Conservation (phyloP, 2,329 filamentous ascomycete species). For the Sporothrix phasma region DNA sequence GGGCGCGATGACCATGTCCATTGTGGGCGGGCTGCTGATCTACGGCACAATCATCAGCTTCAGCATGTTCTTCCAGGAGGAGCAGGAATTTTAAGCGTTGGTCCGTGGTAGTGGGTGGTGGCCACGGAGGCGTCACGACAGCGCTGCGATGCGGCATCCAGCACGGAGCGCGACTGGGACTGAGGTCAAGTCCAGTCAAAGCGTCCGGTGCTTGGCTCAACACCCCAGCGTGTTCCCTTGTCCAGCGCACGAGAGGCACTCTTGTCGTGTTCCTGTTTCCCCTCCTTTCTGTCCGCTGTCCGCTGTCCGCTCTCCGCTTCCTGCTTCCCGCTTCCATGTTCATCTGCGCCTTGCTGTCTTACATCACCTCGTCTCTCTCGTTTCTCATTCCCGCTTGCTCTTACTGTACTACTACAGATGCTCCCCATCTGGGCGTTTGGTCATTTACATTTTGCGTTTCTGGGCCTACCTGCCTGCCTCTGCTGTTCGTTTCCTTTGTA, state of each 20-base stretch:
- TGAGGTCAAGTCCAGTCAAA: too few relatives aligned
- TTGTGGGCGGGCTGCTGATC: constrained; percentile 84
- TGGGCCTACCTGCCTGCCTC: background rate
- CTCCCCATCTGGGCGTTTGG: constrained; percentile 17
- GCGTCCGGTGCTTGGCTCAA: too few relatives aligned
- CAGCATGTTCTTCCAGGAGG: constrained; percentile 95
- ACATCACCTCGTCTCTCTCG: background rate
- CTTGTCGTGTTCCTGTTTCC: too few relatives aligned
- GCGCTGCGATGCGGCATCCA: background rate
- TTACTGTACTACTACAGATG: constrained; percentile 10
- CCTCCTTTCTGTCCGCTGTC: too few relatives aligned
- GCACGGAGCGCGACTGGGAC: too few relatives aligned
- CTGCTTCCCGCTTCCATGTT: background rate
- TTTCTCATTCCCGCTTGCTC: background rate
- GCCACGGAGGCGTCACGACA: too few relatives aligned
- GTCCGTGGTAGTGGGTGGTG: too few relatives aligned
- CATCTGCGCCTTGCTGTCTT: background rate
- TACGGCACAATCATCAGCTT: constrained; percentile 98
- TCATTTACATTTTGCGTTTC: constrained; percentile 2
- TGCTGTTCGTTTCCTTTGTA: background rate
- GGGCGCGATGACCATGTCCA: constrained; percentile 89
- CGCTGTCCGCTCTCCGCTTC: too few relatives aligned
- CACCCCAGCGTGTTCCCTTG: too few relatives aligned
- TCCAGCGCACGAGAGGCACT: too few relatives aligned
- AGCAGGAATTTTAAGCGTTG: constrained; percentile 80